Conservation (phyloP, 306 rosid genomes). For the Quercus engelmannii region DNA sequence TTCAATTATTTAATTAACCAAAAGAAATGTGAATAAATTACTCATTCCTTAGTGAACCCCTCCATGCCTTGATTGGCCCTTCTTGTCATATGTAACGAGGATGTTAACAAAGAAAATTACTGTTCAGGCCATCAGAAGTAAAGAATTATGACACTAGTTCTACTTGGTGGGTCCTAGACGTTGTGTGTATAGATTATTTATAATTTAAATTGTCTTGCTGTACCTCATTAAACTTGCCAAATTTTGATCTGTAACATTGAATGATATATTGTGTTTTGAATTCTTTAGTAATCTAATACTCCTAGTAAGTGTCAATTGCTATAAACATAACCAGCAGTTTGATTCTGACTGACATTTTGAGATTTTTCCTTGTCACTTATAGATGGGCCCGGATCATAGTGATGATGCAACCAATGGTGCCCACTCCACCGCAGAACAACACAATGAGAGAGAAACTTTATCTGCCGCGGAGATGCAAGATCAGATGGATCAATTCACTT, state of each 20-base stretch:
- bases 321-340: background rate
- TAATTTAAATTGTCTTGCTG: background rate
- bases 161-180: background rate
- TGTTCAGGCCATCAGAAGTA: too few relatives aligned
- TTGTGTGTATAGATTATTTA: background rate
- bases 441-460: slow-evolving; percentile 36
- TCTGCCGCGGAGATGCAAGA: slow-evolving; percentile 78
- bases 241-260: background rate
- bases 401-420: slow-evolving; percentile 21
- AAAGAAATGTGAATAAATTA: too few relatives aligned
- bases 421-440: slow-evolving; percentile 30
- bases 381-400: slow-evolving; percentile 30
- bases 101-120: too few relatives aligned
- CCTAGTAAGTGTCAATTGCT: slow-evolving; percentile 1
- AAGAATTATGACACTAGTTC: background rate
- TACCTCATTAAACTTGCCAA: background rate
- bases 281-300: background rate
- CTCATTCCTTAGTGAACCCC: too few relatives aligned
- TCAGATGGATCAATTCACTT: slow-evolving; percentile 78
- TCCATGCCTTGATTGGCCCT: too few relatives aligned
- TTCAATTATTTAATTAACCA: too few relatives aligned
- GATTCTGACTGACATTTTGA: background rate
- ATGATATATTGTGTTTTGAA: background rate
- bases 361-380: background rate
- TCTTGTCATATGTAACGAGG: too few relatives aligned